Conservation (phyloP, 768 basidiomycete species). For the Boletus sp. region DNA sequence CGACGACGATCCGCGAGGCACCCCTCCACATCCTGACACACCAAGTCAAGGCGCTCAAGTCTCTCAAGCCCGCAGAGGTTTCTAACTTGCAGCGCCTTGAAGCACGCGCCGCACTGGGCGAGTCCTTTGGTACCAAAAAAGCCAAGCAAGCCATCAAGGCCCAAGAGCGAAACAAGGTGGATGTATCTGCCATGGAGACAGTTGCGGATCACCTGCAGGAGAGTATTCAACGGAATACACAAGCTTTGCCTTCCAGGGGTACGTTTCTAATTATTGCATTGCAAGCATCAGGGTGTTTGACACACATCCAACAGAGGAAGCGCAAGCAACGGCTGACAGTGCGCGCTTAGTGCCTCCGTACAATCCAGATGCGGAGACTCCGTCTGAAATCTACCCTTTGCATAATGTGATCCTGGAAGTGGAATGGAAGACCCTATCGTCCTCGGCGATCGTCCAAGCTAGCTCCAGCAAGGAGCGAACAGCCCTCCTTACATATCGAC, state of each 20-base stretch:
- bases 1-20: constrained; percentile 64
- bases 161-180: constrained; percentile 85
- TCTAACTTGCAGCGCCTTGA: constrained; percentile 51
- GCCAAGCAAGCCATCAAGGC: constrained; percentile 83
- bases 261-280: constrained; percentile 22
- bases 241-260: constrained; percentile 69
- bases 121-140: constrained; percentile 94
- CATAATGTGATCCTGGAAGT: constrained; percentile 74
- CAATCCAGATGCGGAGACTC: constrained; percentile 59
- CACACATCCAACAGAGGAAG: constrained; percentile 49
- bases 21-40: constrained; percentile 69
- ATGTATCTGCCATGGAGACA: constrained; percentile 82
- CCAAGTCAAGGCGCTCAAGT: constrained; percentile 82
- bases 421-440: constrained; percentile 72
- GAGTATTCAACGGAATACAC: constrained; percentile 72
- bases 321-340: constrained; percentile 57
- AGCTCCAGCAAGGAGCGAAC: constrained; percentile 44
- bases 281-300: neutral
- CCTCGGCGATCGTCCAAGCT: constrained; percentile 53
- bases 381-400: constrained; percentile 70
- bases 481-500: constrained; percentile 56
- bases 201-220: constrained; percentile 81
- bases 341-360: constrained; percentile 76
- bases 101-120: constrained; percentile 76
- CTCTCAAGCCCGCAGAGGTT: constrained; percentile 47